A percentile compares a stretch with the other conserved stretches of the same genome.
Evolutionary conservation across 345 rosid species (phyloP).

Genomic region (Corchorus olitorius): DNA sequence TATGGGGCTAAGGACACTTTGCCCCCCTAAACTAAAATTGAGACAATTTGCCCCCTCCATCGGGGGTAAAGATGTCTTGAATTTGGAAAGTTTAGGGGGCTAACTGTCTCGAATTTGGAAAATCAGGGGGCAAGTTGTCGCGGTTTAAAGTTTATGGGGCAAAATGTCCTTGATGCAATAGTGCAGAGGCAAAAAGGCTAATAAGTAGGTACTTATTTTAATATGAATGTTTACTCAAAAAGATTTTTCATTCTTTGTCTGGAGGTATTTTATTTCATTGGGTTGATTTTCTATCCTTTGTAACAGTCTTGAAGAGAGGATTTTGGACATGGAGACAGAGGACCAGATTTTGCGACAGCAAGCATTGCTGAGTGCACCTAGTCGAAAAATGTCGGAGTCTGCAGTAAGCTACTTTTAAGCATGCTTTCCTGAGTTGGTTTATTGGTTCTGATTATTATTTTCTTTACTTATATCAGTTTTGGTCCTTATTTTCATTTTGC

Average conservation of each 20-base stretch:
- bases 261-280: conserved; percentile 12
- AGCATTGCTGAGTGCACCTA: conserved; percentile 50
- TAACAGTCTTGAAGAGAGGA: conserved; percentile 78
- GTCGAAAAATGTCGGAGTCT: conserved; percentile 54
- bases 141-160: no score
- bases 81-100: no score
- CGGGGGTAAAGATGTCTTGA: no score
- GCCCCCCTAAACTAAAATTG: no score
- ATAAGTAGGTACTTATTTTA: neutral
- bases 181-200: no score
- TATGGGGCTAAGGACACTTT: no score
- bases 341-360: conserved; percentile 74
- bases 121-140: no score
- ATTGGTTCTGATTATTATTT: conserved; percentile 16
- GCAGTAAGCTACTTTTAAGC: conserved; percentile 39
- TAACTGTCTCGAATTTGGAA: no score
- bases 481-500: conserved; percentile 31
- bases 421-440: neutral
- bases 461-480: conserved; percentile 17
- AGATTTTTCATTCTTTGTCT: conserved; percentile 17
- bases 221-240: neutral
- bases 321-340: conserved; percentile 82
- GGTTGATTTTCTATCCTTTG: conserved; percentile 10
- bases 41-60: no score
- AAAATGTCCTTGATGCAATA: no score